phyloP scores from a whole-genome alignment of 2,329 filamentous ascomycete genomes.

The Pseudogymnoascus sp. region DNA sequence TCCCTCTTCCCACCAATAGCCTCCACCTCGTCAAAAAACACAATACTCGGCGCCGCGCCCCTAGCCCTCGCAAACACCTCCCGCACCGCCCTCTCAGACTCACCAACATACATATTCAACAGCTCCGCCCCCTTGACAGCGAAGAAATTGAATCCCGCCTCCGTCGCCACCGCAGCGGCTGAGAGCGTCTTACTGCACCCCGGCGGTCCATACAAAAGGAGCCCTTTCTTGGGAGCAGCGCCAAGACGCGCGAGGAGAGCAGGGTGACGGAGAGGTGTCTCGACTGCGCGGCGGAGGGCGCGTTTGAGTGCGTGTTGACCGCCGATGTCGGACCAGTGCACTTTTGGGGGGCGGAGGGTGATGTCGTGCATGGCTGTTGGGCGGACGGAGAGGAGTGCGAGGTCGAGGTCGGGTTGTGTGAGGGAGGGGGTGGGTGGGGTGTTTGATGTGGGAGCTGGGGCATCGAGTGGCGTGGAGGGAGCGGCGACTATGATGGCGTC shows the following conservation, averaged over 20 bases:
- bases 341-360: conserved; percentile 78
- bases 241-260: conserved; percentile 43
- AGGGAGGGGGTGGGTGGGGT: conserved; percentile 14
- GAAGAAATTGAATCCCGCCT: conserved; percentile 87
- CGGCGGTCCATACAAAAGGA: conserved; percentile 85
- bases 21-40: conserved; percentile 97
- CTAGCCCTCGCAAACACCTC: conserved; percentile 80
- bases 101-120: conserved; percentile 94
- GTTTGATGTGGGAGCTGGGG: neutral
- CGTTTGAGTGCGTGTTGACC: conserved; percentile 72
- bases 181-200: conserved; percentile 93
- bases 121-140: conserved; percentile 90
- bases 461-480: neutral
- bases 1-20: conserved; percentile 54
- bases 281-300: conserved; percentile 41
- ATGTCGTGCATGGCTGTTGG: conserved; percentile 86
- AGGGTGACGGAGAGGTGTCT: conserved; percentile 35
- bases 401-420: conserved; percentile 48
- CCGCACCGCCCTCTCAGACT: conserved; percentile 79
- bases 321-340: conserved; percentile 81
- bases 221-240: conserved; percentile 64
- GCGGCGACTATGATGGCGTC: neutral
- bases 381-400: conserved; percentile 60
- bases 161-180: conserved; percentile 84
- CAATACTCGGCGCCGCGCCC: conserved; percentile 81